phyloP scores from a whole-genome alignment of 805 yeast genomes.

The Yamadazyma scolyti region DNA sequence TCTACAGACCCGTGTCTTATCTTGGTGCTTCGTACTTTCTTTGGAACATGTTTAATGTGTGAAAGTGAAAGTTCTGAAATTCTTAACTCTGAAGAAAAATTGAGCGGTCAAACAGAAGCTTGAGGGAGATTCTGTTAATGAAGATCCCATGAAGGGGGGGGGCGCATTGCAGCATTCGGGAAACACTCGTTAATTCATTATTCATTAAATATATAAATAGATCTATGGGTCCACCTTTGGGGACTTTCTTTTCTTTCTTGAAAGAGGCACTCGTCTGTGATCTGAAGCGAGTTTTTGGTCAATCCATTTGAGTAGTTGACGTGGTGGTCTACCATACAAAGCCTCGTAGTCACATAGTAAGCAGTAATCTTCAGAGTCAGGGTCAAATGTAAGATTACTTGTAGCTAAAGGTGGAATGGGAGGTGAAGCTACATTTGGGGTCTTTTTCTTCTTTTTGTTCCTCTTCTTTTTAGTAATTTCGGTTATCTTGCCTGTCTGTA shows the following conservation, averaged over 20 bases:
- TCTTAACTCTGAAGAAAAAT: no score
- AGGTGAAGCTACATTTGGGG: constrained; percentile 5
- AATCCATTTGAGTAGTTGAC: constrained; percentile 49
- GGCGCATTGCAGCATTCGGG: no score
- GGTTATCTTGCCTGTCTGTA: constrained; percentile 4
- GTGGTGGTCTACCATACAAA: constrained; percentile 48
- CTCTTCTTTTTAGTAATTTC: constrained; percentile 7
- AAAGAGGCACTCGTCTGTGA: no score
- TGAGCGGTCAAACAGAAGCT: no score
- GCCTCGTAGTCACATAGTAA: constrained; percentile 52
- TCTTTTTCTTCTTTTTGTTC: constrained; percentile 18
- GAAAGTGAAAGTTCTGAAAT: no score
- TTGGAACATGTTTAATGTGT: constrained; percentile 86
- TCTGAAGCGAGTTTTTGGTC: constrained; percentile 37
- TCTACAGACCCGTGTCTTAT: constrained; percentile 99
- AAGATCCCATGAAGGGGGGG: no score
- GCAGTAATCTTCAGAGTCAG: constrained; percentile 22
- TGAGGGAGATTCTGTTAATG: no score
- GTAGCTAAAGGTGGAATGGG: background rate
- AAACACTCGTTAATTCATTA: no score
- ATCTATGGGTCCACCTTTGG: background rate
- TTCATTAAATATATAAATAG: background rate
- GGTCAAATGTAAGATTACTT: constrained; percentile 5
- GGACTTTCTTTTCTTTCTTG: background rate
- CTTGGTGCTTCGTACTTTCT: constrained; percentile 99